Base-by-base conservation (phyloP, 2,329 filamentous ascomycete species). In the Magnaporthiopsis poae region DNA sequence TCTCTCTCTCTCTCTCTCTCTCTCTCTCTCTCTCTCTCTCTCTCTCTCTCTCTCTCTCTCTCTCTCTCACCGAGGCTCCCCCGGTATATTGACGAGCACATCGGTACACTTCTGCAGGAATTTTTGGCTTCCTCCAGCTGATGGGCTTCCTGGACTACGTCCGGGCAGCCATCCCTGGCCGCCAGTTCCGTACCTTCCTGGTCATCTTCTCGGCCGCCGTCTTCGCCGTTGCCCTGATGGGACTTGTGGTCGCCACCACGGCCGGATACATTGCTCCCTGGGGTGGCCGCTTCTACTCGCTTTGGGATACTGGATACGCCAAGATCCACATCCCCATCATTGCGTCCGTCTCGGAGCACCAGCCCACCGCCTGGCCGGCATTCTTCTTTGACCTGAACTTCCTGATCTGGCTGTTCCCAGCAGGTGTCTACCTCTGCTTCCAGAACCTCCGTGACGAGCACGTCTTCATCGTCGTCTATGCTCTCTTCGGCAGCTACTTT, bases 301-400 rank as follows among this genome's bases (percentile, higher is more conserved):
- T 99, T 39, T 99, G 94, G 92, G 96, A 99, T 77, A 99, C 95
- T 7, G 90, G 92, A 73, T 99, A 99, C 76, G 95, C 95, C 74
- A 99, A 99, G 84, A 96, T 98, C 70, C 95, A 99, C 75, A 99
- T 99, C 75, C 95, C 95, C 69, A 99, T 99, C 75, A 99, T 99
- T 77, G 95, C 95, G 3, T 99, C 95, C n/a, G 95, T 99, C 62
- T 99, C 95, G 1, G 95, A 99, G 80, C 95, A 99, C 81, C 95
- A 99, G 80, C 95, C 95, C 66, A 99, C 95, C 56, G 95, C 95
- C 61, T 99, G 95, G 95, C 95, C 95, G 2, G 92, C 96, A 21
- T 99, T 97, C 84, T 99, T 99, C 83, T 99, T 99, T 78, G 95
- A 99, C 74, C 84, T 99, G 72, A 97, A 96, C 82, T 88, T 99